Base-by-base conservation (phyloP, 257 asterid genomes). In the Solanum dulcamara region DNA sequence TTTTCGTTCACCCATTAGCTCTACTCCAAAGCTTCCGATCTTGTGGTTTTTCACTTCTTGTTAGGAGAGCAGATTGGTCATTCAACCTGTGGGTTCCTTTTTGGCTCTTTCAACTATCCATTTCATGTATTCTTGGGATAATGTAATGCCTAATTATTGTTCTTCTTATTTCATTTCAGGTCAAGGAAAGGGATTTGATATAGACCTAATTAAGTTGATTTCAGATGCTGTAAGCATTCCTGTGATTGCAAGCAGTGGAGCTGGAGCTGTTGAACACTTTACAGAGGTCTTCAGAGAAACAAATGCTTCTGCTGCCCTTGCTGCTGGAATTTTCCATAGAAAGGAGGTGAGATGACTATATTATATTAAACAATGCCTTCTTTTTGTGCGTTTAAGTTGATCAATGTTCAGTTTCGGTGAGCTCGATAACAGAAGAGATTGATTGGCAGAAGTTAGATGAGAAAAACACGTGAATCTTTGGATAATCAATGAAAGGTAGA, bases 271-370 rank as follows among this genome's bases (percentile, higher is more conserved):
- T n/a, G 94, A 92, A 80, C 99, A 96, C 89, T 95, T 96, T 82
- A 92, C 98, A 2, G 97, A 96, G 88, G 97, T 96, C 87, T 95
- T 96, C 92, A 86, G 85, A 12, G 85, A 92, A 89, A 96, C 99
- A 87, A 95, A 92, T 87, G 99, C 98, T 26, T 96, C 99, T 84
- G 98, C 99, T 86, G 98, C 98, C 87, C 98, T 96, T 88, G 99
- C 98, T 90, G 99, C 98, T 79, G 98, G 99, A 85, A 95, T 96
- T 86, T 96, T 96, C 91, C 98, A 96, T 26, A 89, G 99, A 32
- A 96, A 94, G 87, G 97, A 95, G 99, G 99, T 96, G 90, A 32
- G 10, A 6, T 85, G 83, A 28, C 42, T 77, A 46, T 46, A 77
- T 46, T 77, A 46, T 46, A 77, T 46, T 44, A 26, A 44, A 75